Conservation (phyloP, 768 basidiomycete genomes). For the Suillus americanus region DNA sequence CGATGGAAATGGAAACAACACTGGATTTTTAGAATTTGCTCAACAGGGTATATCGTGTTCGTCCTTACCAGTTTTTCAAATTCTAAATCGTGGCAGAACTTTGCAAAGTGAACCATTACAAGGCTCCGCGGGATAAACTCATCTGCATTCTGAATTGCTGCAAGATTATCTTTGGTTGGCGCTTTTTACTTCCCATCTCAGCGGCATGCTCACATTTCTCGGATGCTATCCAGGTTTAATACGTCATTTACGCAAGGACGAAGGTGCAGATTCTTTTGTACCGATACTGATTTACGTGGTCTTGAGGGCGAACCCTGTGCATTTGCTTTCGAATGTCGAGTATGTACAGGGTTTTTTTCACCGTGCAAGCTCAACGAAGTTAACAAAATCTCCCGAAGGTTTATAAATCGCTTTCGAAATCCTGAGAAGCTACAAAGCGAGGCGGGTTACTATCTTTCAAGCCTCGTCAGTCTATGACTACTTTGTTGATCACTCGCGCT, state of each 20-base stretch:
- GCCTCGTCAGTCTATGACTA: slow-evolving; percentile 59
- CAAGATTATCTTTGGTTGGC: slow-evolving; percentile 97
- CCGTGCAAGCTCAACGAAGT: background rate
- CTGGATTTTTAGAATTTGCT: slow-evolving; percentile 87
- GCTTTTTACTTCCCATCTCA: slow-evolving; percentile 13
- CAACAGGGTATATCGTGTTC: slow-evolving; percentile 65
- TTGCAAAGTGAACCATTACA: slow-evolving; percentile 97
- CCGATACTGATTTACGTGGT: slow-evolving; percentile 95
- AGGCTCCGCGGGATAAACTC: slow-evolving; percentile 96
- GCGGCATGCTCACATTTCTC: background rate
- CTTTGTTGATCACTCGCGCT: background rate
- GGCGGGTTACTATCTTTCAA: slow-evolving; percentile 95
- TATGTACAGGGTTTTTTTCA: slow-evolving; percentile 36
- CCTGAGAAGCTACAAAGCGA: slow-evolving; percentile 90
- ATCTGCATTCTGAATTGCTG: slow-evolving; percentile 97
- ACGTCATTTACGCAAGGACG: slow-evolving; percentile 79
- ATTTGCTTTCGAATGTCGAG: slow-evolving; percentile 95
- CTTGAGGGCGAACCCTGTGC: slow-evolving; percentile 89
- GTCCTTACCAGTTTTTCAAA: background rate
- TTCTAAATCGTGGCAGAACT: slow-evolving; percentile 57
- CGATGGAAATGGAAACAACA: slow-evolving; percentile 20
- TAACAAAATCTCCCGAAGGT: slow-evolving; percentile 45
- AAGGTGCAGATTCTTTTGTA: slow-evolving; percentile 92
- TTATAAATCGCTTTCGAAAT: slow-evolving; percentile 93
- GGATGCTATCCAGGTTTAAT: slow-evolving; percentile 64